These are phyloP conservation scores for Stylosanthes scabra DNA, from an alignment of 331 rosid species.

Conservation along the genomic window DNA sequence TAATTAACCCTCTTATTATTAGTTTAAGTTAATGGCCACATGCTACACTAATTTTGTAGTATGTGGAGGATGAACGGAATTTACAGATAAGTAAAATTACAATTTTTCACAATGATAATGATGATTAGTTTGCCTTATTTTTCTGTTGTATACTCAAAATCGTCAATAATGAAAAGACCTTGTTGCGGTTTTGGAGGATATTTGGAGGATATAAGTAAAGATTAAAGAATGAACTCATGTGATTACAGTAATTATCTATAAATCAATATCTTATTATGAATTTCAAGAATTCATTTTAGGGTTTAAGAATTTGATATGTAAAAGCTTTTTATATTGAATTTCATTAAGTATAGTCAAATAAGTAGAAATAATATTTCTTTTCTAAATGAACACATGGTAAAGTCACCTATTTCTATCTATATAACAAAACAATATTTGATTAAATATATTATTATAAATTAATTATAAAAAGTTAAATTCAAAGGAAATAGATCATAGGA, in stretches of 20 bases:
- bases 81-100: neutral
- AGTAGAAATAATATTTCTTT: no score
- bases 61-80: neutral
- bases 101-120: neutral
- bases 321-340: no score
- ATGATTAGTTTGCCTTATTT: slow-evolving; percentile 32
- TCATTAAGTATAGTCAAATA: no score
- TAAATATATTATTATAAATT: no score
- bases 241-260: slow-evolving; percentile 27
- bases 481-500: neutral
- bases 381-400: no score
- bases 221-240: slow-evolving; percentile 18
- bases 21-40: neutral
- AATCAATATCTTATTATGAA: neutral
- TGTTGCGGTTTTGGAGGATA: no score
- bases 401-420: no score
- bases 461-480: no score
- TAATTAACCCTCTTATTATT: no score
- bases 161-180: neutral
- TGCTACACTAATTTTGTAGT: neutral
- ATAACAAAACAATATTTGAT: no score
- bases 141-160: slow-evolving; percentile 10
- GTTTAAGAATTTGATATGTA: no score
- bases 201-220: slow-evolving; percentile 13
- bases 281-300: no score